Evolutionary conservation across 1,284 basidiomycete species (phyloP), one percentile per base, ranked within the genome.

Genomic region (Sanghuangporus baumii): DNA sequence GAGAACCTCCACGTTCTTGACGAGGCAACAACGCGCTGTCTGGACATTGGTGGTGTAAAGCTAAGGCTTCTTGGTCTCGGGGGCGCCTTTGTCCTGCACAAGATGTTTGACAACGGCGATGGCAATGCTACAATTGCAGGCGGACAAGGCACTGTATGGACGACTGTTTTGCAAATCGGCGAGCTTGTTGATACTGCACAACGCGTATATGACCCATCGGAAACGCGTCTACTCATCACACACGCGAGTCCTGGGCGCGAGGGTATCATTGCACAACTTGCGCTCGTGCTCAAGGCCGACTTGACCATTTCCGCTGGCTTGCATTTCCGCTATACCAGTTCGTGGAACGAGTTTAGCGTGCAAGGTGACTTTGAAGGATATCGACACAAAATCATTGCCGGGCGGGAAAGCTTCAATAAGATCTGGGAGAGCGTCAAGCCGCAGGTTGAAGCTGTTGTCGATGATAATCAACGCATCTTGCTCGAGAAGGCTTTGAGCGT

Each of bases 101-200:
- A 98, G 78, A 87, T 99, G 78, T 99, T 98, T 74, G 93, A 97
- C 81, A 96, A 95, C 67, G 94, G 97, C 1, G 93, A 96, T 60
- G 96, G 96, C 1, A 86, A 81, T 55, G 96, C 94, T 2, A 98
- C 96, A 11, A 98, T 99, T 67, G 96, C 97, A 0, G 97, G 97
- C 51, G 96, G 94, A 1, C 92, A 94, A 72, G 97, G 97, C 34
- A 98, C 96, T 23, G 98, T 98, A 90, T 99, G 97, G 97, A 94
- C 94, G 0, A 99, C 96, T 0, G 92, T 94, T 5, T 83, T 99
- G 31, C 97, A 99, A 75, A 92, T 99, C 50, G 97, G 97, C 66
- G 96, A 99, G 75, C 87, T 99, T 50, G 89, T 99, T 61, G 97
- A 99, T 75, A 98, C 95, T 1, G 94, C 96, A 2, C 94, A 98